Evolutionary conservation across 495 filamentous ascomycete genomes (phyloP), one percentile per base, ranked within the genome.

Genomic region (Recurvomyces mirabilis): DNA sequence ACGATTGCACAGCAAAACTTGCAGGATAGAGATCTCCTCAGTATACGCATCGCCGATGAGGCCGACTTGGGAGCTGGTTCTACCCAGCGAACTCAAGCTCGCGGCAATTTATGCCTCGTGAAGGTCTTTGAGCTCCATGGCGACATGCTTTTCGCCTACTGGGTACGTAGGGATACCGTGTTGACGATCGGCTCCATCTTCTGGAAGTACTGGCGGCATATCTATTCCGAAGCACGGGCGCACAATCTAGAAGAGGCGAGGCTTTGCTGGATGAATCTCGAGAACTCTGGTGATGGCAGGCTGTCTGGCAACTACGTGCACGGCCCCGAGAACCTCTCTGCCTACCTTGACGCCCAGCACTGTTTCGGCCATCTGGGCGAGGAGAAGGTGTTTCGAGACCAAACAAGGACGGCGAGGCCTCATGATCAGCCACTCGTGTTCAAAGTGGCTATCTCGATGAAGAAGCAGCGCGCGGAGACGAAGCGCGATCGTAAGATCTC

Each of bases 161-260:
- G 59, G 59, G 40, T 40, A 18, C 45, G 53, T 17, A 51, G 45
- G 22, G 41, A 29, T 12, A 60, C 57, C 1, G 40, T 49, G 7
- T 40, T 43, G 23, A 53, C 51, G 1, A 32, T 60, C 13, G 46
- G 47, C 4, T 55, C 59, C 3, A 40, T 52, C 7, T 11, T 54
- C 22, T 62, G 59, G 47, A 52, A 53, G 25, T 52, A 52, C 41
- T 62, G 55, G 49, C 46, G 59, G n/a, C 32, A 35, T 17, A 5
- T 35, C 5, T 35, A 9, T 35, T 11, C 32, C 6, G 18, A 11
- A 6, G 32, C 12, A 5, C n/a, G n/a, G n/a, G n/a, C n/a, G n/a
- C n/a, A n/a, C n/a, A n/a, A n/a, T n/a, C n/a, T n/a, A n/a, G n/a
- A n/a, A n/a, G n/a, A n/a, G n/a, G n/a, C n/a, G n/a, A n/a, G n/a